Evolutionary conservation across 371 early-diverging fungal species (phyloP).

Genomic region (Mucor indicus): DNA sequence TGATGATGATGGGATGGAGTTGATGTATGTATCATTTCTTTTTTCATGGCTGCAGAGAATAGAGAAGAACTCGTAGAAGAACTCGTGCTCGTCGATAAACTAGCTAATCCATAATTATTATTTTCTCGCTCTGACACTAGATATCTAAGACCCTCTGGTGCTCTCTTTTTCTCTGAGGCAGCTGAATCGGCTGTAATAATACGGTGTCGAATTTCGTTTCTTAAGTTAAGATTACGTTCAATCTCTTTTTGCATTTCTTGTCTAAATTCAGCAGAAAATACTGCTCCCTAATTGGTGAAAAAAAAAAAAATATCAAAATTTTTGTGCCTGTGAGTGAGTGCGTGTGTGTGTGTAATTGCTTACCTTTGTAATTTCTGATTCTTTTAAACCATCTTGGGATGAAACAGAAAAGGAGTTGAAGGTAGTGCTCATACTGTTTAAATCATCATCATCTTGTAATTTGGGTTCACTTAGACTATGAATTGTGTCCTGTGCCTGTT

Average conservation of each 20-base stretch:
- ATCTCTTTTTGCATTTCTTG: slow-evolving; percentile 57
- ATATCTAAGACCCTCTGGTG: slow-evolving; percentile 50
- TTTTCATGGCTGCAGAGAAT: slow-evolving; percentile 20
- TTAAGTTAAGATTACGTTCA: slow-evolving; percentile 40
- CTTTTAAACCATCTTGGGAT: slow-evolving; percentile 29
- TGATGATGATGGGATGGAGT: not conserved
- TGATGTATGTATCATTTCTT: slow-evolving; percentile 9
- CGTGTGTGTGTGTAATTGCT: no score
- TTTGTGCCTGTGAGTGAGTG: no score
- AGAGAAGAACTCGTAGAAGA: slow-evolving; percentile 28
- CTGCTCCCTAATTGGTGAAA: slow-evolving; percentile 34
- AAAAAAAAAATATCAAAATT: not conserved
- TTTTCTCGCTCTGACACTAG: slow-evolving; percentile 42
- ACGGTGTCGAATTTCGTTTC: slow-evolving; percentile 47
- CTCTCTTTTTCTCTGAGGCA: slow-evolving; percentile 36
- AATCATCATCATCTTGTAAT: slow-evolving; percentile 44
- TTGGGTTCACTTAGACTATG: slow-evolving; percentile 51
- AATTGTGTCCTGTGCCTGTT: slow-evolving; percentile 68
- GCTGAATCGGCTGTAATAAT: slow-evolving; percentile 42
- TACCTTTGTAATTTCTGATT: slow-evolving; percentile 52
- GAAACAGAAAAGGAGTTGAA: slow-evolving; percentile 22
- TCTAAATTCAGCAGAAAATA: slow-evolving; percentile 52
- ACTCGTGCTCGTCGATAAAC: slow-evolving; percentile 28
- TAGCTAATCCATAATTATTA: slow-evolving; percentile 20
- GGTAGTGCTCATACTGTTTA: slow-evolving; percentile 13